Conservation (phyloP, 352 stramenopile species). For the Pythium sp. region DNA sequence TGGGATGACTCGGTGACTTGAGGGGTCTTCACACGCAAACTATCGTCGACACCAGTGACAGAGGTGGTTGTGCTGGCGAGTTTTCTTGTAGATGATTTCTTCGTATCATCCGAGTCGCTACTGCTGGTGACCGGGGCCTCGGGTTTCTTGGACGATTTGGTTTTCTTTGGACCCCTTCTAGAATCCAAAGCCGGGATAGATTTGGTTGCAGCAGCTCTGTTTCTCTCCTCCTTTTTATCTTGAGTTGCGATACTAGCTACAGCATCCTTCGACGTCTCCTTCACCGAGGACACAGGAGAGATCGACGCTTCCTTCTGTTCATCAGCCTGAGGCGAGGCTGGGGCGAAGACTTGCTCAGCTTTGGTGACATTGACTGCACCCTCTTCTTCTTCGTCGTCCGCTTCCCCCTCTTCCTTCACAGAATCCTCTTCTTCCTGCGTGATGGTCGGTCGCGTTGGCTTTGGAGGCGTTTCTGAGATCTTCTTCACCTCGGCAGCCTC, state of each 20-base stretch:
- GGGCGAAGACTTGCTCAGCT: not conserved
- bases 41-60: slow-evolving; percentile 1
- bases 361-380: slow-evolving; percentile 6
- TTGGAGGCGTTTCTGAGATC: not conserved
- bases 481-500: slow-evolving; percentile 8
- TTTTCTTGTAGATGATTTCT: not conserved
- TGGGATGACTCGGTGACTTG: slow-evolving; percentile 43
- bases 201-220: not conserved
- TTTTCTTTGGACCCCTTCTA: slow-evolving; percentile 2
- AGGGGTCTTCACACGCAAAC: slow-evolving; percentile 47
- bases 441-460: slow-evolving; percentile 14
- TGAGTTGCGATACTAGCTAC: not conserved
- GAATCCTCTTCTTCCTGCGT: not conserved
- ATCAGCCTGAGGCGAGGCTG: slow-evolving; percentile 11
- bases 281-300: slow-evolving; percentile 18
- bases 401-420: slow-evolving; percentile 9
- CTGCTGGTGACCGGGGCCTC: not conserved
- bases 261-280: slow-evolving; percentile 15
- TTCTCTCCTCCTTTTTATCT: slow-evolving; percentile 9
- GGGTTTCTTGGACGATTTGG: slow-evolving; percentile 1
- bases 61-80: not conserved
- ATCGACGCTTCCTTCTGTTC: slow-evolving; percentile 21
- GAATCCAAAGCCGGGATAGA: not conserved
- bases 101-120: slow-evolving; percentile 7
- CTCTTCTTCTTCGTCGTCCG: slow-evolving; percentile 9